Conservation (phyloP, 805 yeast genomes). For the Wickerhamiella allomyrinae region DNA sequence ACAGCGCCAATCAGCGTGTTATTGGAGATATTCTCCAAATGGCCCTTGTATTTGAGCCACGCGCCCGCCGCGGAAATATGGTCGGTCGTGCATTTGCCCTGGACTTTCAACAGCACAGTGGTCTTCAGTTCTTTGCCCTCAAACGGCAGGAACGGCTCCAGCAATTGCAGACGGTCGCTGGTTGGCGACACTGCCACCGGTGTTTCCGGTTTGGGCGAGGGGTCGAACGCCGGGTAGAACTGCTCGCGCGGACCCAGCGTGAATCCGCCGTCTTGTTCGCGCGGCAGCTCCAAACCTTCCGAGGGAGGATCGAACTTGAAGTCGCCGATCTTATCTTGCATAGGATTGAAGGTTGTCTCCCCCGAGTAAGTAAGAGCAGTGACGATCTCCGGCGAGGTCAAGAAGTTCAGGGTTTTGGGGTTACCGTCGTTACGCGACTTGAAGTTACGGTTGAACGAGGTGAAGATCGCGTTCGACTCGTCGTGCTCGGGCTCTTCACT, state of each 20-base stretch:
- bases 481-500: background rate
- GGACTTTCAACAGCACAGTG: conserved; percentile 72
- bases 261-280: conserved; percentile 41
- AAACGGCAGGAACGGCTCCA: conserved; percentile 84
- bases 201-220: conserved; percentile 47
- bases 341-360: conserved; percentile 80
- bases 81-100: conserved; percentile 97
- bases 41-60: conserved; percentile 98
- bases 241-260: conserved; percentile 50
- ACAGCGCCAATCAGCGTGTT: conserved; percentile 95
- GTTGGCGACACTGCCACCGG: conserved; percentile 61
- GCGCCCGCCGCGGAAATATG: conserved; percentile 98
- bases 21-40: conserved; percentile 85
- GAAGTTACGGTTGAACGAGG: conserved; percentile 96
- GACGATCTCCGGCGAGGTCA: conserved; percentile 97
- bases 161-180: conserved; percentile 81
- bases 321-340: conserved; percentile 68
- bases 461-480: conserved; percentile 63
- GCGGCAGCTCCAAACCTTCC: conserved; percentile 72
- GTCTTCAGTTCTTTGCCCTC: conserved; percentile 68
- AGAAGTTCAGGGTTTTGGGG: conserved; percentile 91
- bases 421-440: conserved; percentile 97
- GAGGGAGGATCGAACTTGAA: conserved; percentile 72
- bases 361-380: conserved; percentile 96
- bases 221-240: conserved; percentile 60